Base-by-base conservation (phyloP, 441 rosid genomes). In the Sinapis alba region DNA sequence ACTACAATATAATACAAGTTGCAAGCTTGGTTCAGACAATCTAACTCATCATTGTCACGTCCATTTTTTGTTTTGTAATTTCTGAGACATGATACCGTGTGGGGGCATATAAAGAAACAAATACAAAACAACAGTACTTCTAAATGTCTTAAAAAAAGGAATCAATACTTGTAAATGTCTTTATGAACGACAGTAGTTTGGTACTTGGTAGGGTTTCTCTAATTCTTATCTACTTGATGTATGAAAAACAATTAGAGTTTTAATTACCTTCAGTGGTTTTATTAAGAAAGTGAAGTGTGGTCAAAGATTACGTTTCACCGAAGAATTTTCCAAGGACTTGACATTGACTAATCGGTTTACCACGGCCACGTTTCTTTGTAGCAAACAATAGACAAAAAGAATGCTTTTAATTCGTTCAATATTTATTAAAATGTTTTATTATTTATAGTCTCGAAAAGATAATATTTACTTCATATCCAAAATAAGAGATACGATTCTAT, bases 401-500 rank as follows among this genome's bases (percentile, higher is more conserved):
- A 12, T 32, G 7, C 7, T 36, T 27, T 12, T 60, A 41, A 43
- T 62, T 56, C 58, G 27, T 27, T 32, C 10, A 32, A 11, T 61
- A 16, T 61, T 51, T 36, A 1, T 41, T 12, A 0, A 13, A 34
- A 53, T 27, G 32, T 63, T 32, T 32, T 9, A 32, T 32, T 41
- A 13, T 41, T 34, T 18, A 10, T 23, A 65, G 27, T 60, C 11
- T 60, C 65, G 59, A 77, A 51, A 77, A 50, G 54, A 69, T 70
- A 65, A 77, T 65, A 65, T 58, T 47, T 47, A 43, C 62, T 63
- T 58, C 62, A n/a, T 24, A 19, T 58, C 76, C 61, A 69, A 76
- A 57, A 70, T 21, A 76, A 56, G 67, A 71, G 76, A 72, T 71
- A 72, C 80, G 77, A 65, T 71, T 71, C 34, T 45, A 7, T 75